Base-by-base conservation (phyloP, 2,329 filamentous ascomycete species). In the Chrysoporthe cubensis region DNA sequence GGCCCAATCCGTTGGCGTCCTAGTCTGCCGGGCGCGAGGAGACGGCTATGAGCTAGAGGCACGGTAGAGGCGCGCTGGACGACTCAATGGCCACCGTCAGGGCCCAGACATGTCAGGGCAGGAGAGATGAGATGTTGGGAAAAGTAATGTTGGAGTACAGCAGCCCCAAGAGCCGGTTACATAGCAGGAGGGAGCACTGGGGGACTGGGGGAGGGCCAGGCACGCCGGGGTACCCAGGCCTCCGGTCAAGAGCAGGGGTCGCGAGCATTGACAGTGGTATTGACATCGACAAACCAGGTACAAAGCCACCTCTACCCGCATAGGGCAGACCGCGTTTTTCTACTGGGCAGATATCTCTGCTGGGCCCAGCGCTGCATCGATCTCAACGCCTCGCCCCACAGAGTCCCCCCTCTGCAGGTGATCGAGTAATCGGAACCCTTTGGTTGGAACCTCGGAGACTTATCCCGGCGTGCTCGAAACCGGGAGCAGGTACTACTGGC, bases 1-100 rank as follows among this genome's bases (percentile, higher is more conserved):
- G 59, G 59, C 59, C 43, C 26, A 61, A 44, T 21, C 56, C 50
- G 50, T 54, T 54, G 50, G 32, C 13, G 50, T 54, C 32, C 50
- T 34, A 32, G 50, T 32, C 50, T 54, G 50, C 50, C 50, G 50
- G 32, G 50, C 26, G 32, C 50, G 32, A 52, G 14, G 48, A 54
- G 50, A 18, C 26, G 50, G 50, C 14, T 6, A 21, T 32, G 14
- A 52, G 48, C 26, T 26, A 26, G 26, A 26, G 26, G 26, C 26
- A 26, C 26, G 26, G 26, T 26, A 26, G 26, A 26, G 26, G 26
- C 26, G 26, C 26, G 26, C 26, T 26, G 9, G 37, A 40, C 37
- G 37, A 40, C 37, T 40, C 37, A 40, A 54, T 2, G 16, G 50
- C 50, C 50, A 34, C 50, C 13, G 21, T 54, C 50, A 54, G 11